Evolutionary conservation across 768 basidiomycete species (phyloP), one percentile per base, ranked within the genome.

Genomic region (Vararia minispora): DNA sequence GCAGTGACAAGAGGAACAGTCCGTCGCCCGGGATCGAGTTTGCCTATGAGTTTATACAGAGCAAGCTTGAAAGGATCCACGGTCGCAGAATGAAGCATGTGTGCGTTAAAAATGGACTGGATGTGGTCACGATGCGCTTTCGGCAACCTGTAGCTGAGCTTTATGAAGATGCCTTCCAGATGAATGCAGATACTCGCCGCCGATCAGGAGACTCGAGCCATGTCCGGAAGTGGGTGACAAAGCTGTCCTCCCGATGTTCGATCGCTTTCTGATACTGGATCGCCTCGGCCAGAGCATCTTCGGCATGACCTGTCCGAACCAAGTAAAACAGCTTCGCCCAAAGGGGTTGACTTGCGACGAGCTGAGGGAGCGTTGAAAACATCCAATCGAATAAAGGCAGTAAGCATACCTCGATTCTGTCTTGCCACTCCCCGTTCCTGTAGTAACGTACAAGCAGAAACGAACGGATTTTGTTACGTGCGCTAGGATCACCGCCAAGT

Each of bases 241-340:
- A 92, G 48, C 76, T 79, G 14, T 74, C 69, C 59, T 97, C 94
- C 3, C 81, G 72, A 50, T 77, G 75, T 44, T 80, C 78, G 46
- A 81, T 76, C 3, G 74, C 77, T 33, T 73, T 64, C 47, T 87
- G 81, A 52, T 74, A 76, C 20, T 72, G 69, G 11, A 74, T 43
- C 0, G 87, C 80, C 44, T 92, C 81, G 5, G 73, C 71, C 20
- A 94, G 62, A 0, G 92, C 90, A 43, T 97, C 92, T 27, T 73
- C 65, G 5, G 67, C 55, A 55, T 91, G 80, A 0, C 94, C 94
- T 1, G 82, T 82, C 18, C 94, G 77, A 8, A 99, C 68, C 12
- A 99, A 72, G 61, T 83, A 92, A 60, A 87, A 97, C n/a, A 92
- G 55, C 41, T 87, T 80, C 8, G 92, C 94, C 90, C 91, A 99